These are phyloP conservation scores for Trematosphaeria pertusa DNA, from an alignment of 2,329 filamentous ascomycete species.

Conservation along the genomic window DNA sequence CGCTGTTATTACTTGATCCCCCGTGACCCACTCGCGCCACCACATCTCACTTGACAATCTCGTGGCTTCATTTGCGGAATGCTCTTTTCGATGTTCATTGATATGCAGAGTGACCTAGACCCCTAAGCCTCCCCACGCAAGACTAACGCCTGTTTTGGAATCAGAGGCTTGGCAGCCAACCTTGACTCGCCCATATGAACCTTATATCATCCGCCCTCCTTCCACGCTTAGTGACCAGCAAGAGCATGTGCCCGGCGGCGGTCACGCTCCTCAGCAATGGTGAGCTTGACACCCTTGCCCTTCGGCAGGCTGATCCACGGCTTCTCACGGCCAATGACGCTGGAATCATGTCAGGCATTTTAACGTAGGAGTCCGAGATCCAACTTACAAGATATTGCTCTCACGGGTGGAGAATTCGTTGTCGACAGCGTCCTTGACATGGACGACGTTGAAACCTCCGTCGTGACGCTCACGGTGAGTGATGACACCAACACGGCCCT, in stretches of 20 bases:
- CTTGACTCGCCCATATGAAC: slow-evolving; percentile 35
- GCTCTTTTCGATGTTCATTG: slow-evolving; percentile 43
- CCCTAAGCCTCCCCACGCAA: slow-evolving; percentile 40
- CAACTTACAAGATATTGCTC: slow-evolving; percentile 84
- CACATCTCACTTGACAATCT: slow-evolving; percentile 11
- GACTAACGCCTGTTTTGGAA: slow-evolving; percentile 46
- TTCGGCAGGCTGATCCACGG: slow-evolving; percentile 99
- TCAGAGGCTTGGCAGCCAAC: slow-evolving; percentile 33
- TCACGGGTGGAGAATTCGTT: slow-evolving; percentile 99
- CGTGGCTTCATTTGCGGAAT: slow-evolving; percentile 17
- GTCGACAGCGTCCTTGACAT: slow-evolving; percentile 99
- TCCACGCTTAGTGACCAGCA: slow-evolving; percentile 56
- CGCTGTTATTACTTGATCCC: slow-evolving; percentile 4
- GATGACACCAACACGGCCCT: slow-evolving; percentile 98
- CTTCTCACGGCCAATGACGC: slow-evolving; percentile 96
- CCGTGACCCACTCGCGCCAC: slow-evolving; percentile 8
- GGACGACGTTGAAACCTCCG: slow-evolving; percentile 99
- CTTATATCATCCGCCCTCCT: slow-evolving; percentile 28
- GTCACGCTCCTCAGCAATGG: slow-evolving; percentile 98
- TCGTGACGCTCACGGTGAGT: slow-evolving; percentile 99
- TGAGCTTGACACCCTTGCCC: slow-evolving; percentile 99
- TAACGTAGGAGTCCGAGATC: too few relatives aligned
- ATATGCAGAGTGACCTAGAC: slow-evolving; percentile 40
- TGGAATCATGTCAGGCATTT: slow-evolving; percentile 23
- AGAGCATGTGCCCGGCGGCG: slow-evolving; percentile 79